Conservation (phyloP, 192 early-diverging fungal species). For the Podila horticola region DNA sequence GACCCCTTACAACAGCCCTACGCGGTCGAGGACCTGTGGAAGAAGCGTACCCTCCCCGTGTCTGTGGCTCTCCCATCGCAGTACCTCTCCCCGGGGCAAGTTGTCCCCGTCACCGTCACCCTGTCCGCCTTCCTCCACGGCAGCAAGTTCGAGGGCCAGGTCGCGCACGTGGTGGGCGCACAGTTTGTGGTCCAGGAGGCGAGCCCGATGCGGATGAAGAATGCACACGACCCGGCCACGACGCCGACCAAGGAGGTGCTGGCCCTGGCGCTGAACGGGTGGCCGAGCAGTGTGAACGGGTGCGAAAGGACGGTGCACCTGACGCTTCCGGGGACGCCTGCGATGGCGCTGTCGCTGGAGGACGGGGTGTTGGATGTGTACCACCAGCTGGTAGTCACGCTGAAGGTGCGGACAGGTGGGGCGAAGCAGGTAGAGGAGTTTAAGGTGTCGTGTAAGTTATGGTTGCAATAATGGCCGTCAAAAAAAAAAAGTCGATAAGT, state of each 20-base stretch:
- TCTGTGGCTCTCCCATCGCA: no score
- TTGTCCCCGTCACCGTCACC: not conserved
- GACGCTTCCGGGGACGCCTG: not conserved
- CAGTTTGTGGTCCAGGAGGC: not conserved
- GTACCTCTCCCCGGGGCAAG: no score
- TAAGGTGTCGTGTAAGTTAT: not conserved
- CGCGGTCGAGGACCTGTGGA: no score
- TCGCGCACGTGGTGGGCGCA: not conserved
- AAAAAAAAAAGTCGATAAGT: no score
- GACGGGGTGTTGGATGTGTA: not conserved
- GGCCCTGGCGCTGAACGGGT: not conserved
- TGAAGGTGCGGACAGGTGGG: slow-evolving; percentile 1
- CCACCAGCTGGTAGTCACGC: not conserved
- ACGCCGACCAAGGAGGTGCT: not conserved
- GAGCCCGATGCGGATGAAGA: not conserved
- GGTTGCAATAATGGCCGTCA: no score
- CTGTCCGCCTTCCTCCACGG: not conserved
- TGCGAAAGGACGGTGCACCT: slow-evolving; percentile 7
- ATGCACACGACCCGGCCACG: no score
- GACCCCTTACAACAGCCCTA: no score
- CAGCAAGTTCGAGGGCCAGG: no score
- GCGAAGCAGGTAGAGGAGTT: not conserved
- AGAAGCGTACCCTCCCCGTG: no score
- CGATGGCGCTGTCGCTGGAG: not conserved
- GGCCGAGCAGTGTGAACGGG: not conserved